Conservation (phyloP, 345 rosid genomes). For the Anastatica hierochuntica region DNA sequence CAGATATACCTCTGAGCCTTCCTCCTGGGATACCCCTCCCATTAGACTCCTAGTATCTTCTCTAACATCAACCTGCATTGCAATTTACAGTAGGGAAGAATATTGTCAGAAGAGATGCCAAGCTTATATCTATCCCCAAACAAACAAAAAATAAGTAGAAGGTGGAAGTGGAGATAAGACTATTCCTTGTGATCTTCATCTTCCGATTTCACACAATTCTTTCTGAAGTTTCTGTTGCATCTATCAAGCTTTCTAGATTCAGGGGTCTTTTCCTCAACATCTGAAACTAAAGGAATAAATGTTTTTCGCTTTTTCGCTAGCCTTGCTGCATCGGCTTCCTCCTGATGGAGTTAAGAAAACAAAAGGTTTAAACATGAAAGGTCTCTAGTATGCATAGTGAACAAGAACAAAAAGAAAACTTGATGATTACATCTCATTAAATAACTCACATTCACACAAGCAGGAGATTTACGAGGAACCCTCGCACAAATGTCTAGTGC, state of each 20-base stretch:
- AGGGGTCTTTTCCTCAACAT: constrained; percentile 22
- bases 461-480: constrained; percentile 34
- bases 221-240: constrained; percentile 51
- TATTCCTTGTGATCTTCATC: constrained; percentile 57
- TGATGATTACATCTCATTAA: no score
- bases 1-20: constrained; percentile 62
- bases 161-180: constrained; percentile 26
- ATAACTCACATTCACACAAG: constrained; percentile 48
- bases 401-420: constrained; percentile 1
- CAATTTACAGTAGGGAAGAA: constrained; percentile 13
- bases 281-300: constrained; percentile 52
- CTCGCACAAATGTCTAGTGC: constrained; percentile 36
- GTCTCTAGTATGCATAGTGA: not conserved
- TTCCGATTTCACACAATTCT: constrained; percentile 43
- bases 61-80: constrained; percentile 37
- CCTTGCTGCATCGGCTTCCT: constrained; percentile 66
- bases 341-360: constrained; percentile 44
- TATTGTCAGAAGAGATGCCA: constrained; percentile 9
- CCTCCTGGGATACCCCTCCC: constrained; percentile 43
- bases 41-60: constrained; percentile 39
- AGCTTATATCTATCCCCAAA: constrained; percentile 17
- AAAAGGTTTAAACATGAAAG: no score
- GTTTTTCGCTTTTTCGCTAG: constrained; percentile 46
- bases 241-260: constrained; percentile 31
- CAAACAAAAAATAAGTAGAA: constrained; percentile 10